A percentile compares a stretch with the other conserved stretches of the same genome.
Conservation (phyloP, 164 flowering plant species). For the Dillenia turbinata region DNA sequence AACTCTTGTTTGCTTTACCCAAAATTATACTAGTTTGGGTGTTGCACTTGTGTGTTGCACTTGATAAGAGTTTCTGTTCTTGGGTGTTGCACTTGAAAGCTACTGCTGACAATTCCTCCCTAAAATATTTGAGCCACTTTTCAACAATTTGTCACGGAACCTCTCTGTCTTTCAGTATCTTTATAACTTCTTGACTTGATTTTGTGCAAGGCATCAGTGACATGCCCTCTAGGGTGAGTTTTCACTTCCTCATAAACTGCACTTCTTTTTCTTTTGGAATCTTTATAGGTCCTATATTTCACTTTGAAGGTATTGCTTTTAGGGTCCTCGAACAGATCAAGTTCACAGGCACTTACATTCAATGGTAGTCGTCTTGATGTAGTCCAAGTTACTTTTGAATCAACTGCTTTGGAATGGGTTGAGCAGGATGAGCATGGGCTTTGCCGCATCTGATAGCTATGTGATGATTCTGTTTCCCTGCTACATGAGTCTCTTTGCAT, state of each 20-base stretch:
- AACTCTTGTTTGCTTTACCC: no score
- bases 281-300: constrained; percentile 10
- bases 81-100: constrained; percentile 96
- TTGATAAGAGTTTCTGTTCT: constrained; percentile 75
- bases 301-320: constrained; percentile 10
- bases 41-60: no score
- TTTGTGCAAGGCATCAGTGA: no score
- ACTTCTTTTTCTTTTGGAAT: constrained; percentile 12
- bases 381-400: constrained; percentile 8
- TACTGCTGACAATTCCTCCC: constrained; percentile 94
- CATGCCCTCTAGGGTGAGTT: no score
- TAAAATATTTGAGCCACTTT: constrained; percentile 90
- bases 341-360: constrained; percentile 16
- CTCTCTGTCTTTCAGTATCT: no score
- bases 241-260: constrained; percentile 6
- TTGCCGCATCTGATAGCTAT: constrained; percentile 16
- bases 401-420: constrained; percentile 23
- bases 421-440: constrained; percentile 20
- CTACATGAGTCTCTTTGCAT: constrained; percentile 9
- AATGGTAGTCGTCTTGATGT: constrained; percentile 16
- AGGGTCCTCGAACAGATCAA: constrained; percentile 16
- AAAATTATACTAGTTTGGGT: no score
- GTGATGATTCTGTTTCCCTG: constrained; percentile 27
- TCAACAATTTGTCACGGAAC: constrained; percentile 44
- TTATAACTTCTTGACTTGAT: no score